Evolutionary conservation across 257 asterid genomes (phyloP).

Genomic region (Scutellaria baicalensis): DNA sequence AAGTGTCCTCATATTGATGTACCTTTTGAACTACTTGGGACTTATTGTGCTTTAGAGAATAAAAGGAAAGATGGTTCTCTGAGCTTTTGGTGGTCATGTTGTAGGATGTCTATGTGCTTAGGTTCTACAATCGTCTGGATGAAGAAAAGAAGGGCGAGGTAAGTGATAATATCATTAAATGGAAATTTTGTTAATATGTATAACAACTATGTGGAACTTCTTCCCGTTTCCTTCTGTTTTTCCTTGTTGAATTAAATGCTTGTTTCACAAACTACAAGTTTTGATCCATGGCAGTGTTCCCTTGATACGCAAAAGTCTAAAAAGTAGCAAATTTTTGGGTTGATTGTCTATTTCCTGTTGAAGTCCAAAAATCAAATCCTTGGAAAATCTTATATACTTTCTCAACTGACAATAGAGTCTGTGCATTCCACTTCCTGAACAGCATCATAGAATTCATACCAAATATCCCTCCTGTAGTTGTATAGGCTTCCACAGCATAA

Average conservation of each 20-base stretch:
- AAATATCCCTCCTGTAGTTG: not conserved
- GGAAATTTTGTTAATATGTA: not conserved
- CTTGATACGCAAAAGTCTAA: not conserved
- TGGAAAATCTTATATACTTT: not conserved
- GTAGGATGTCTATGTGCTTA: conserved; percentile 74
- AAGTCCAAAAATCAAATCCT: not conserved
- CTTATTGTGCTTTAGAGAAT: not conserved
- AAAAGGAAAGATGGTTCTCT: not conserved
- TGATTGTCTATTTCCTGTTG: not conserved
- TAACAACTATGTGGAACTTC: not conserved
- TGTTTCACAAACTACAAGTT: not conserved
- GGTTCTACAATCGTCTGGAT: conserved; percentile 90
- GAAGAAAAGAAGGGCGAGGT: conserved; percentile 94
- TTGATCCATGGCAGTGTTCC: not conserved
- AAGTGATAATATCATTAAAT: conserved; percentile 29
- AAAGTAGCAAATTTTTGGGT: not conserved
- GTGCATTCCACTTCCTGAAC: not conserved
- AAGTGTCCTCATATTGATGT: not conserved
- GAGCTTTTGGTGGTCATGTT: conserved; percentile 10
- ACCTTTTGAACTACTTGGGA: not conserved
- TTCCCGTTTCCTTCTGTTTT: not conserved
- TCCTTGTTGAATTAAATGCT: not conserved
- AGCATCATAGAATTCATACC: not conserved
- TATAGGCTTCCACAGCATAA: not conserved
- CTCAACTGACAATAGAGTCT: not conserved